These are phyloP conservation scores for Stropharia rugosoannulata DNA, from an alignment of 768 basidiomycete genomes.

Conservation along the genomic window DNA sequence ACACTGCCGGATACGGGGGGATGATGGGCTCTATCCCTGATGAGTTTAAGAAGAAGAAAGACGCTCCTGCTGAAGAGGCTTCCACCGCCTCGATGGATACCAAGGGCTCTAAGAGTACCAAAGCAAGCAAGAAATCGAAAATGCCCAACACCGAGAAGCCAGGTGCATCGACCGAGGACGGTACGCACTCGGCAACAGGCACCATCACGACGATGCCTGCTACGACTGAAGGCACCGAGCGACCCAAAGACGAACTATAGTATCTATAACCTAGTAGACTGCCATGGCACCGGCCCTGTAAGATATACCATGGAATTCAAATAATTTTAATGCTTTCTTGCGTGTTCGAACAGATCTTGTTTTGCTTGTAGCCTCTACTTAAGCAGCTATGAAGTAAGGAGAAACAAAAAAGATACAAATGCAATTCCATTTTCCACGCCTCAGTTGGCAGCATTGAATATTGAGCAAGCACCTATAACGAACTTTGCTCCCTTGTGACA, in stretches of 20 bases:
- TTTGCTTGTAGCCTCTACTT: too few species aligned
- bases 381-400: too few species aligned
- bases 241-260: conserved; percentile 6
- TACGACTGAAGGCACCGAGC: background rate
- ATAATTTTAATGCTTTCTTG: background rate
- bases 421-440: background rate
- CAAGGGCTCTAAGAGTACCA: background rate
- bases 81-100: conserved; percentile 7
- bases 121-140: background rate
- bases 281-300: background rate
- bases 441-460: too few species aligned
- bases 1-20: conserved; percentile 38
- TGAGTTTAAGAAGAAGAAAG: conserved; percentile 27
- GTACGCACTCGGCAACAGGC: background rate
- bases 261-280: background rate
- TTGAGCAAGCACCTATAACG: background rate
- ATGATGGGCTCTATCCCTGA: conserved; percentile 37
- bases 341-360: background rate
- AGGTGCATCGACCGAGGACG: background rate
- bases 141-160: background rate
- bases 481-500: background rate
- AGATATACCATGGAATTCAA: background rate
- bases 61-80: conserved; percentile 1
- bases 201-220: background rate
- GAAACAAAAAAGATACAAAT: background rate